Evolutionary conservation across 768 basidiomycete species (phyloP).

Genomic region (Strobilomyces dryophilus): DNA sequence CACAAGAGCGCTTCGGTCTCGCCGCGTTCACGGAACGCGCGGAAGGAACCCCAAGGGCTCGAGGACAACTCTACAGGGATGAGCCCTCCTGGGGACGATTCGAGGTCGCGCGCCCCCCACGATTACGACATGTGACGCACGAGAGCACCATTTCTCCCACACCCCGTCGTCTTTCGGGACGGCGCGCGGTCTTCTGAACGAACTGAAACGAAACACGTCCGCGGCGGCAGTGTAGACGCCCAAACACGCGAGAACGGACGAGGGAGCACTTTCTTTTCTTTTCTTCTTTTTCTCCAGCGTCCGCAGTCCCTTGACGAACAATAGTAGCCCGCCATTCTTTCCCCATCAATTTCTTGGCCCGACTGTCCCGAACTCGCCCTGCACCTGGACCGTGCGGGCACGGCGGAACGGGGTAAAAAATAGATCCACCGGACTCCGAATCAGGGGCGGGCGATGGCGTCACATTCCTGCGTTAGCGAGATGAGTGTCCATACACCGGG

Average conservation of each 20-base stretch:
- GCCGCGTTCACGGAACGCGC: background rate
- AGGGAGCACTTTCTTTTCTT: background rate
- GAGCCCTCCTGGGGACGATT: background rate
- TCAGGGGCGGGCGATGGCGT: slow-evolving; percentile 5
- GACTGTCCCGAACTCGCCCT: too few species aligned
- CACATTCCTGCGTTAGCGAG: slow-evolving; percentile 8
- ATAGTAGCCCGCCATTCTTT: background rate
- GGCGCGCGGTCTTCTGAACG: background rate
- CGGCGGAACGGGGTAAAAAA: background rate
- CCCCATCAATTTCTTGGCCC: background rate
- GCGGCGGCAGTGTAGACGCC: slow-evolving; percentile 7
- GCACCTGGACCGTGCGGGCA: background rate
- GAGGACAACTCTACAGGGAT: background rate
- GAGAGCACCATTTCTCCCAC: slow-evolving; percentile 6
- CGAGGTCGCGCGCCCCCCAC: background rate
- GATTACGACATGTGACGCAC: slow-evolving; percentile 3
- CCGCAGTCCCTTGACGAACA: slow-evolving; percentile 4
- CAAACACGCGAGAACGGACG: background rate
- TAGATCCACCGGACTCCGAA: background rate
- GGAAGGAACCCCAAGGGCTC: background rate
- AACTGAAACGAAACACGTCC: slow-evolving; percentile 5
- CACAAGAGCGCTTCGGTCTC: background rate
- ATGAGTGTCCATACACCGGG: background rate
- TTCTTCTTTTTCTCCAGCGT: slow-evolving; percentile 8
- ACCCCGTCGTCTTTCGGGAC: background rate